Percentiles rank a stretch among this genome's conserved stretches.
Conservation (phyloP, 2,329 filamentous ascomycete genomes). For the Aspergillus arachidicola region DNA sequence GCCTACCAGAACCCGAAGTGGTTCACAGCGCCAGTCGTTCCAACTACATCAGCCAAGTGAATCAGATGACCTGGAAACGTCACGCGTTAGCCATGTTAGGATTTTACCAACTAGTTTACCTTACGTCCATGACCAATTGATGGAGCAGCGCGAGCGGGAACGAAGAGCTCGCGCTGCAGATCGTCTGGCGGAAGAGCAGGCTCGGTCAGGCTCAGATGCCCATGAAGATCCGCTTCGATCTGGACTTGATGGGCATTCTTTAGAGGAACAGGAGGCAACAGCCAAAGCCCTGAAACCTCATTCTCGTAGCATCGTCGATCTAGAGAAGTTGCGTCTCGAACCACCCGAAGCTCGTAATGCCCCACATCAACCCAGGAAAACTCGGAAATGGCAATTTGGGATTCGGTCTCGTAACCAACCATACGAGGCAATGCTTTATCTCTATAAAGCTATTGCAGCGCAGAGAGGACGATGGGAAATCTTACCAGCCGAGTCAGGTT, state of each 20-base stretch:
- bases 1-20: slow-evolving; percentile 27
- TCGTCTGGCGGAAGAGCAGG: slow-evolving; percentile 49
- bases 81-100: slow-evolving; percentile 80
- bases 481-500: slow-evolving; percentile 46
- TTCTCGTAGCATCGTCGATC: slow-evolving; percentile 68
- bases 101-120: slow-evolving; percentile 90
- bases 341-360: slow-evolving; percentile 55
- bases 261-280: slow-evolving; percentile 79
- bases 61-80: slow-evolving; percentile 42
- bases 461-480: slow-evolving; percentile 87
- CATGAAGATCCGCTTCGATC: slow-evolving; percentile 26
- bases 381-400: slow-evolving; percentile 95
- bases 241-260: slow-evolving; percentile 35
- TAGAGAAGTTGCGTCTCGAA: slow-evolving; percentile 63
- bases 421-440: slow-evolving; percentile 90
- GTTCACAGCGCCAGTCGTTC: slow-evolving; percentile 28
- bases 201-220: slow-evolving; percentile 13
- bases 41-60: slow-evolving; percentile 29
- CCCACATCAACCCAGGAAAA: slow-evolving; percentile 57
- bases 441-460: slow-evolving; percentile 87
- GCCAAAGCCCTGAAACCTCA: slow-evolving; percentile 83
- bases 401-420: slow-evolving; percentile 93
- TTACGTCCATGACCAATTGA: slow-evolving; percentile 85
- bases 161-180: slow-evolving; percentile 31
- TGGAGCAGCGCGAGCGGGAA: slow-evolving; percentile 60